A percentile compares a stretch with the other conserved stretches of the same genome.
phyloP scores from a whole-genome alignment of 129 eudicot genomes.

The Chrysanthemum seticuspe region DNA sequence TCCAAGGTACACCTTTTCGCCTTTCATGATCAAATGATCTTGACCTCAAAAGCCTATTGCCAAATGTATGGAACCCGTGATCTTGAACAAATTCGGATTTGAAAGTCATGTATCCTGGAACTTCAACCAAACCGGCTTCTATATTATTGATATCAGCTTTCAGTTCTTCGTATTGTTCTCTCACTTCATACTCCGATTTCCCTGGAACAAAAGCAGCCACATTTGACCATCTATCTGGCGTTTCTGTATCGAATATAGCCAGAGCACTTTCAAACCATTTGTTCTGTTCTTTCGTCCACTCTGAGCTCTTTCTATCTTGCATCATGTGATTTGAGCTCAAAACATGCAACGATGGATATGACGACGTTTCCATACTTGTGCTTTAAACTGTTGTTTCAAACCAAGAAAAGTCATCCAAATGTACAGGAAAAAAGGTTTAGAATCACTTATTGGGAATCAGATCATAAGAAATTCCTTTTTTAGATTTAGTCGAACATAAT shows the following conservation, averaged over 20 bases:
- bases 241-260: constrained; percentile 65
- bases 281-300: constrained; percentile 93
- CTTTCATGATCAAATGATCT: constrained; percentile 72
- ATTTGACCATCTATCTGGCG: constrained; percentile 76
- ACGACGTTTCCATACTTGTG: constrained; percentile 56
- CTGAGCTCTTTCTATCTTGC: constrained; percentile 48
- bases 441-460: constrained; percentile 28
- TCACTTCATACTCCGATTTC: constrained; percentile 76
- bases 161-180: constrained; percentile 63
- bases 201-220: constrained; percentile 87
- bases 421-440: constrained; percentile 5
- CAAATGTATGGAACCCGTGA: constrained; percentile 33
- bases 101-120: constrained; percentile 52
- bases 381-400: constrained; percentile 14
- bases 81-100: constrained; percentile 58
- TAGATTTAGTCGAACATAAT: constrained; percentile 36
- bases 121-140: constrained; percentile 77
- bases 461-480: constrained; percentile 35
- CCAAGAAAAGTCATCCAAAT: constrained; percentile 22
- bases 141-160: constrained; percentile 75
- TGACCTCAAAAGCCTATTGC: constrained; percentile 50
- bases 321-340: constrained; percentile 40
- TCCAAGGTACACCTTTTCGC: constrained; percentile 95
- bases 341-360: constrained; percentile 42
- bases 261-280: constrained; percentile 84